phyloP scores from a whole-genome alignment of 306 rosid species.

The Rosa persica region DNA sequence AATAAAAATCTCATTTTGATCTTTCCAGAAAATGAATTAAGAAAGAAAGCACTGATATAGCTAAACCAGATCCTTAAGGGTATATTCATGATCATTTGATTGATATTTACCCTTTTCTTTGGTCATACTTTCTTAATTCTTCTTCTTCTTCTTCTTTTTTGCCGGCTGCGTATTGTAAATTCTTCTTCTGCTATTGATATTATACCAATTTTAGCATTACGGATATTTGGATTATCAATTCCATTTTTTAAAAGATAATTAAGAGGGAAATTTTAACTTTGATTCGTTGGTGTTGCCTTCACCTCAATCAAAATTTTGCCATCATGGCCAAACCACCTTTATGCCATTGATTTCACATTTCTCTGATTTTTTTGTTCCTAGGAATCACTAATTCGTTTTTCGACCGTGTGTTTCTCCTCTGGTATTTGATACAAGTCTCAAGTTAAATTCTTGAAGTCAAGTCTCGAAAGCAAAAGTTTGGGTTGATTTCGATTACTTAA shows the following conservation, averaged over 20 bases:
- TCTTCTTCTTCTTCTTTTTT: neutral
- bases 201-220: neutral
- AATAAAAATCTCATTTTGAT: neutral
- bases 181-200: neutral
- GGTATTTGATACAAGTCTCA: neutral
- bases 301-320: neutral
- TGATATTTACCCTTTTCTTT: neutral
- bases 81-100: neutral
- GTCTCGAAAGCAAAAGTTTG: neutral
- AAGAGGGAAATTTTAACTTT: neutral
- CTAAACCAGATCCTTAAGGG: neutral
- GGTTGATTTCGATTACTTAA: neutral
- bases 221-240: neutral
- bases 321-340: neutral
- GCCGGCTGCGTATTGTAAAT: neutral
- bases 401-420: neutral
- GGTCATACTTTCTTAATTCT: neutral
- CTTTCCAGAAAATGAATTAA: neutral
- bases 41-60: neutral
- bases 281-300: slow-evolving; percentile 4
- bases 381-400: neutral
- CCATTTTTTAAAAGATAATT: neutral
- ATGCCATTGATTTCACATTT: slow-evolving; percentile 9
- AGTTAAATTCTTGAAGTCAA: neutral
- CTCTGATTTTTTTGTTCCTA: neutral